Base-by-base conservation (phyloP, 495 filamentous ascomycete genomes). In the Chaetomium tenue region DNA sequence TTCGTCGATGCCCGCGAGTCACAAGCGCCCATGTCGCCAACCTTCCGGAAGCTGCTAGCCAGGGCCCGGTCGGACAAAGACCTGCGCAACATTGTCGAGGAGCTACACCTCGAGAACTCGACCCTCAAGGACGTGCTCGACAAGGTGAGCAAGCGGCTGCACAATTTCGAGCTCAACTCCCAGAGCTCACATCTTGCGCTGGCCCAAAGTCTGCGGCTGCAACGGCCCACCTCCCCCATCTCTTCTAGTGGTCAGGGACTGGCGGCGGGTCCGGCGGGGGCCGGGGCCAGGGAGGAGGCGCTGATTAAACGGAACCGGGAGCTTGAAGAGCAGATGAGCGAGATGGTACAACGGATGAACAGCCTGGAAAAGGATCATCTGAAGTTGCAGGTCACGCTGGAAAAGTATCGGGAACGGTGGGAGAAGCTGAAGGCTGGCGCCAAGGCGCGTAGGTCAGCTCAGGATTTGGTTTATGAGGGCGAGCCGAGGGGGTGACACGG, bases 1-100 rank as follows among this genome's bases (percentile, higher is more conserved):
- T 97, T 97, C 72, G 86, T 96, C 18, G 92, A 96, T 74, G 92
- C 92, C 2, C 81, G 84, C n/a, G 91, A 96, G 74, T 87, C 86
- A 0, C 86, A 79, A 61, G 61, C 65, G 7, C 60, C 66, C 8
- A 23, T 37, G 48, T 50, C 66, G 0, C 57, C 66, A 9, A 65
- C 62, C 51, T 53, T 73, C 23, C 66, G 71, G 26, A 75, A 65
- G 53, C 64, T 69, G 50, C 60, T 72, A 18, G 66, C 73, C 16
- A 77, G 70, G 68, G 66, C 56, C 48, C 64, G 63, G 30, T 70
- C 73, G 5, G 76, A 78, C 16, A 71, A 68, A 51, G 77, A 80
- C 16, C 61, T 80, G 39, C 58, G 74, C 51, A 82, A 90, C 68
- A 87, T 87, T 8, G 73, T 90, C 67, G 93, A 97, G 74, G 93